Percentiles rank a stretch among this genome's conserved stretches.
Conservation (phyloP, 495 filamentous ascomycete species). For the Sphaerosporella brunnea region DNA sequence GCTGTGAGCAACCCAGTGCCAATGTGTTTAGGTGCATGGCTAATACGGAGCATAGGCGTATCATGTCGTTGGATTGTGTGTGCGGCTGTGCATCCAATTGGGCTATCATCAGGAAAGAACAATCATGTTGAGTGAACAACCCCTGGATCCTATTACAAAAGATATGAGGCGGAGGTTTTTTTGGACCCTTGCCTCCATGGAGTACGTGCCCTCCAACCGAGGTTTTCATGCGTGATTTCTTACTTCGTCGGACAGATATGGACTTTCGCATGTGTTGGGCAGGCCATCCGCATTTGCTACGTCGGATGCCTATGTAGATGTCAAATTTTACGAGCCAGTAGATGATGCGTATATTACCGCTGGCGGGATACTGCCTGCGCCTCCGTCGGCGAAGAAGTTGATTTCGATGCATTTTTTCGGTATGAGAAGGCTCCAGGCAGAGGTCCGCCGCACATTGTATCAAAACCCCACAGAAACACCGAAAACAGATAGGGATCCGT, state of each 20-base stretch:
- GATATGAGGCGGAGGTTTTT: slow-evolving; percentile 77
- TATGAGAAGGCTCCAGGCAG: slow-evolving; percentile 74
- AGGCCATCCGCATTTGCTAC: slow-evolving; percentile 68
- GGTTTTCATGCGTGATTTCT: background rate
- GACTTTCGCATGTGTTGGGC: slow-evolving; percentile 69
- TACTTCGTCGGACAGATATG: slow-evolving; percentile 26
- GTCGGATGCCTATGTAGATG: slow-evolving; percentile 58
- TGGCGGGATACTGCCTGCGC: slow-evolving; percentile 53
- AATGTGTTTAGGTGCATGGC: no score
- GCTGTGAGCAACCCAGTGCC: slow-evolving; percentile 35
- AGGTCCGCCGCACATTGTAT: slow-evolving; percentile 70
- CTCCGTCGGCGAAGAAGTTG: slow-evolving; percentile 56
- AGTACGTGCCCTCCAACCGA: slow-evolving; percentile 32
- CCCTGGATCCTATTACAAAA: slow-evolving; percentile 48
- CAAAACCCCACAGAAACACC: slow-evolving; percentile 57
- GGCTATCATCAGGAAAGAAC: slow-evolving; percentile 73
- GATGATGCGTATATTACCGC: slow-evolving; percentile 64
- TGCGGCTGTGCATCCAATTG: slow-evolving; percentile 68
- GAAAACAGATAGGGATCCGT: slow-evolving; percentile 56
- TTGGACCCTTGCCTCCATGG: slow-evolving; percentile 73
- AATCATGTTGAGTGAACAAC: slow-evolving; percentile 39
- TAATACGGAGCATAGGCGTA: slow-evolving; percentile 33
- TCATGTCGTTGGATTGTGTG: slow-evolving; percentile 73
- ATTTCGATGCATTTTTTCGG: slow-evolving; percentile 82
- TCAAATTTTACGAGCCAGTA: slow-evolving; percentile 59